Evolutionary conservation across 2,329 filamentous ascomycete genomes (phyloP).

Genomic region (Tolypocladium capitatum): DNA sequence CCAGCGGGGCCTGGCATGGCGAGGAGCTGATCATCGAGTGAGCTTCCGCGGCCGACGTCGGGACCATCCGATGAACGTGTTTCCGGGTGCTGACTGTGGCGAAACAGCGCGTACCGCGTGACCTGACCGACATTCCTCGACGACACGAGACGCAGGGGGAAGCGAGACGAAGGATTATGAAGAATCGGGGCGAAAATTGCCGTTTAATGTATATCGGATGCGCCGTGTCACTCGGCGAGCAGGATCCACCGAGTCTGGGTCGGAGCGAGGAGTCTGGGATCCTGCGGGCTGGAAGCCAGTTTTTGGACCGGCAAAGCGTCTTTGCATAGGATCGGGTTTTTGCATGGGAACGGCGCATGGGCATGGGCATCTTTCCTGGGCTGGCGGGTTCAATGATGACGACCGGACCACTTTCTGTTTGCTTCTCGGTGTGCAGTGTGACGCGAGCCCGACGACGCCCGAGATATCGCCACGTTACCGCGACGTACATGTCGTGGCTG

Average conservation of each 20-base stretch:
- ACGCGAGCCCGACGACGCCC: background rate
- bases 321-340: background rate
- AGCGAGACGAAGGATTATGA: background rate
- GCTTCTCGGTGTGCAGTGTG: background rate
- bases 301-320: background rate
- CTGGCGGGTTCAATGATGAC: background rate
- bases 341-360: background rate
- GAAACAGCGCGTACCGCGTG: slow-evolving; percentile 8
- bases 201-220: background rate
- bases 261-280: slow-evolving; percentile 5
- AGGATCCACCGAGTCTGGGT: slow-evolving; percentile 4
- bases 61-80: background rate
- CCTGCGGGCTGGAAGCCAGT: background rate
- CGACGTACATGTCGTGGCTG: background rate
- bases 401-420: background rate
- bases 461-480: background rate
- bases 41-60: slow-evolving; percentile 6
- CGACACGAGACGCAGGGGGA: background rate
- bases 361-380: background rate
- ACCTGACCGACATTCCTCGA: background rate
- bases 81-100: slow-evolving; percentile 1
- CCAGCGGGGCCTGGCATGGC: slow-evolving; percentile 32
- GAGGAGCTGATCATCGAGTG: slow-evolving; percentile 34
- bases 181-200: background rate
- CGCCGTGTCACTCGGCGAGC: slow-evolving; percentile 1